Evolutionary conservation across 495 filamentous ascomycete genomes (phyloP).

Genomic region (Hyaloscypha hepaticicola): DNA sequence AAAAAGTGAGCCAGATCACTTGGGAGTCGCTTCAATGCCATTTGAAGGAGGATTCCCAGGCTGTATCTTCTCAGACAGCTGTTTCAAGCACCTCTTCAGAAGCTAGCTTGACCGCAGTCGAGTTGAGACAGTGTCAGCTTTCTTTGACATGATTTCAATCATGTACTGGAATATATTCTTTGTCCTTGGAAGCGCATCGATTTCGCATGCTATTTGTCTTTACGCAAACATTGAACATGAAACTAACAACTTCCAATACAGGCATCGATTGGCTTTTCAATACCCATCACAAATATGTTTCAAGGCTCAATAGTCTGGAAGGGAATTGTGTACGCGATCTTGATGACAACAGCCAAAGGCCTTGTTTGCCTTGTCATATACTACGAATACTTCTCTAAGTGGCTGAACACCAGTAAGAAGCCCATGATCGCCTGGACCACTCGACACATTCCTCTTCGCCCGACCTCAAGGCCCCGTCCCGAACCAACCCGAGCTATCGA

Average conservation of each 20-base stretch:
- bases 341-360: conserved; percentile 69
- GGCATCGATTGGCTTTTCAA: conserved; percentile 77
- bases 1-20: no score
- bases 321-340: conserved; percentile 65
- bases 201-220: no score
- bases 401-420: neutral
- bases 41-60: no score
- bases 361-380: conserved; percentile 24
- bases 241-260: conserved; percentile 20
- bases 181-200: no score
- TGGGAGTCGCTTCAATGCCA: no score
- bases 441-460: neutral
- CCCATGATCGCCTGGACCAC: neutral
- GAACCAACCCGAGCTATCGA: neutral
- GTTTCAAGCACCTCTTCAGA: no score
- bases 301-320: conserved; percentile 62
- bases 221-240: no score
- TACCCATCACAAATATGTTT: conserved; percentile 74
- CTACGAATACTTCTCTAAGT: conserved; percentile 15
- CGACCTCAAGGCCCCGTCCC: neutral
- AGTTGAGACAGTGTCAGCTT: no score
- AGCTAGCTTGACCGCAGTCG: no score
- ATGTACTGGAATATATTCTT: no score
- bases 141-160: no score
- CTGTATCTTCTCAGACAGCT: no score